Evolutionary conservation across 306 rosid genomes (phyloP).

Genomic region (Abrus pulchellus): DNA sequence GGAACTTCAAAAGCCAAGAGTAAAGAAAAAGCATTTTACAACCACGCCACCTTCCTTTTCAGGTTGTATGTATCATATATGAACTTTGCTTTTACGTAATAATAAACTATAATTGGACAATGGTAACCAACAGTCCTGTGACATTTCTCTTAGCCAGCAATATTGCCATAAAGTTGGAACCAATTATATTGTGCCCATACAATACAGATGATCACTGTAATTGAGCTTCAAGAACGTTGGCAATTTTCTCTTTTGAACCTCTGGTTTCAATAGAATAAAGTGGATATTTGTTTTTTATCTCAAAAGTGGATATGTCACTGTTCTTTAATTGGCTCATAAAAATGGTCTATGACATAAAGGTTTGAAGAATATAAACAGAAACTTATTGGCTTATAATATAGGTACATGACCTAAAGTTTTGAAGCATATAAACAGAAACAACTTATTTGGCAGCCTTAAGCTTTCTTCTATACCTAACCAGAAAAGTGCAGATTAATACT

Average conservation of each 20-base stretch:
- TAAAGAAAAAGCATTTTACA: constrained; percentile 58
- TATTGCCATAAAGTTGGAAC: constrained; percentile 43
- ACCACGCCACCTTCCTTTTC: constrained; percentile 53
- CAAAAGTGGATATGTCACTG: constrained; percentile 44
- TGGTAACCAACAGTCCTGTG: not conserved
- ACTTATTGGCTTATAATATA: constrained; percentile 28
- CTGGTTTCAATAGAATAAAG: constrained; percentile 49
- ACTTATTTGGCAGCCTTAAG: constrained; percentile 49
- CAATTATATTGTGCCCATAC: constrained; percentile 27
- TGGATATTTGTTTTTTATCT: constrained; percentile 40
- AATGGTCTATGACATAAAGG: constrained; percentile 42
- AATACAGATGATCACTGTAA: constrained; percentile 42
- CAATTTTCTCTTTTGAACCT: constrained; percentile 37
- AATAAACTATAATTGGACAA: constrained; percentile 31
- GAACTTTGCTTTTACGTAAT: constrained; percentile 29
- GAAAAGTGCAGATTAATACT: constrained; percentile 15
- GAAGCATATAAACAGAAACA: constrained; percentile 46
- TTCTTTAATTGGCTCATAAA: constrained; percentile 38
- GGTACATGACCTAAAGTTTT: constrained; percentile 46
- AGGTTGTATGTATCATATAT: constrained; percentile 26
- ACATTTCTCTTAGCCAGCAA: constrained; percentile 21
- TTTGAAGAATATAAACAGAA: constrained; percentile 47
- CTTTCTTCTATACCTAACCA: constrained; percentile 36
- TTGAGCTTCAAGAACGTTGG: constrained; percentile 22
- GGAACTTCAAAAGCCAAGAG: constrained; percentile 45